A percentile compares a stretch with the other conserved stretches of the same genome.
phyloP scores from a whole-genome alignment of 148 eudicot genomes.

The Drosera capensis region DNA sequence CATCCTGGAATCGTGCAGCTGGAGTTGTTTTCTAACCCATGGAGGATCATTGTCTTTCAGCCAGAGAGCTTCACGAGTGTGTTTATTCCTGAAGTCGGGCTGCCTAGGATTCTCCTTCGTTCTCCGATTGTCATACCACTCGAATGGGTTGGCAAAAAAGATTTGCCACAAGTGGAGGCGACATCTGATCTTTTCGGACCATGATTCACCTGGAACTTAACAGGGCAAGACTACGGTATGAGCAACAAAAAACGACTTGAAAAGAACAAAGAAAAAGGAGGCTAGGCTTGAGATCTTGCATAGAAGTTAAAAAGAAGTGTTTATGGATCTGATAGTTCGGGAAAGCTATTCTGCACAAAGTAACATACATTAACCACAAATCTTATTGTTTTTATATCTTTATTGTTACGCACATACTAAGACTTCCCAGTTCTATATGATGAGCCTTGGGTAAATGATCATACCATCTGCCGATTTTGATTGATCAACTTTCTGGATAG shows the following conservation, averaged over 20 bases:
- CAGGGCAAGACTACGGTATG: slow-evolving; percentile 2
- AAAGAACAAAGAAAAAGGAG: neutral
- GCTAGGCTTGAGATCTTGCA: neutral
- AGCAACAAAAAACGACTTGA: no score
- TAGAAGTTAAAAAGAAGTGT: no score
- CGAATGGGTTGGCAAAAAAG: slow-evolving; percentile 47
- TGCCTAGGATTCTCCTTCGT: slow-evolving; percentile 23
- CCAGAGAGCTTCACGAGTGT: slow-evolving; percentile 66
- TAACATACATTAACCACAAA: no score
- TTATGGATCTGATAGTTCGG: no score
- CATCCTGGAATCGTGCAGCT: slow-evolving; percentile 26
- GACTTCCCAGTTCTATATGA: neutral
- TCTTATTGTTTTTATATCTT: no score
- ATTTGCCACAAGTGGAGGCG: slow-evolving; percentile 52
- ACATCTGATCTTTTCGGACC: slow-evolving; percentile 13
- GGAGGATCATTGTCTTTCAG: slow-evolving; percentile 35
- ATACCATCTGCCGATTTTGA: slow-evolving; percentile 15
- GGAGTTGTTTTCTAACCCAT: slow-evolving; percentile 48
- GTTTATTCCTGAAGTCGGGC: slow-evolving; percentile 65
- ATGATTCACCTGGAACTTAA: slow-evolving; percentile 13
- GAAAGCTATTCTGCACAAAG: no score
- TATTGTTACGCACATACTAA: neutral
- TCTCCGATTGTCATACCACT: slow-evolving; percentile 48
- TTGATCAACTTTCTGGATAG: slow-evolving; percentile 3
- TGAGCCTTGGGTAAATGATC: slow-evolving; percentile 6